These are phyloP conservation scores for Solanum megistacrolobum DNA, from an alignment of 257 asterid species.

Conservation along the genomic window DNA sequence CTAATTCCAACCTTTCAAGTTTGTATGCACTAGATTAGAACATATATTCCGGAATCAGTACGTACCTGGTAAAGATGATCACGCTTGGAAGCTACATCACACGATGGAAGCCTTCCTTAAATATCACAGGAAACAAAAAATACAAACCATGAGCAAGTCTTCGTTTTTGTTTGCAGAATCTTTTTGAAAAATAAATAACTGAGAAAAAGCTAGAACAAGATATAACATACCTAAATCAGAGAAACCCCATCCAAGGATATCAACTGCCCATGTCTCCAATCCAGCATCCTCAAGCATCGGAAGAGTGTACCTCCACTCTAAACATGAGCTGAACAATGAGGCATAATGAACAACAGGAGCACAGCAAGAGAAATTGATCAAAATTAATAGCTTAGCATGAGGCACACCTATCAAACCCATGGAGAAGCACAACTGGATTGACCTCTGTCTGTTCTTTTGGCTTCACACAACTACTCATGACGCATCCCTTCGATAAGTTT, in stretches of 20 bases:
- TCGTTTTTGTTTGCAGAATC: not conserved
- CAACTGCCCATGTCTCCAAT: slow-evolving; percentile 74
- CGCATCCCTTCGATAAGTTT: slow-evolving; percentile 4
- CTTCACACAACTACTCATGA: slow-evolving; percentile 82
- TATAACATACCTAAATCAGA: slow-evolving; percentile 47
- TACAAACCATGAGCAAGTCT: not conserved
- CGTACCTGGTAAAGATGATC: slow-evolving; percentile 38
- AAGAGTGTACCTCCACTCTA: slow-evolving; percentile 69
- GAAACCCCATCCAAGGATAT: slow-evolving; percentile 92
- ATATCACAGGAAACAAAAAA: not conserved
- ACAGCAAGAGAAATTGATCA: not conserved
- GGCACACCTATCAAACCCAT: slow-evolving; percentile 65
- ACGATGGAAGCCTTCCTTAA: slow-evolving; percentile 52
- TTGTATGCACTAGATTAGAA: not conserved
- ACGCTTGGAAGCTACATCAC: slow-evolving; percentile 63
- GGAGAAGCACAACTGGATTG: slow-evolving; percentile 80
- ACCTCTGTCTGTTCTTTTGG: slow-evolving; percentile 30
- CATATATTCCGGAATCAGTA: not conserved
- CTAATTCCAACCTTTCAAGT: not conserved
- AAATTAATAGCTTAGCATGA: not conserved
- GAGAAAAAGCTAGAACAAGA: not conserved
- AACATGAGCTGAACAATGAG: slow-evolving; percentile 49
- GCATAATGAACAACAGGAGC: not conserved
- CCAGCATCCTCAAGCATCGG: slow-evolving; percentile 74
- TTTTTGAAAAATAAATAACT: not conserved